These are phyloP conservation scores for Mollisia scopiformis DNA, from an alignment of 2,329 filamentous ascomycete genomes.

Conservation along the genomic window DNA sequence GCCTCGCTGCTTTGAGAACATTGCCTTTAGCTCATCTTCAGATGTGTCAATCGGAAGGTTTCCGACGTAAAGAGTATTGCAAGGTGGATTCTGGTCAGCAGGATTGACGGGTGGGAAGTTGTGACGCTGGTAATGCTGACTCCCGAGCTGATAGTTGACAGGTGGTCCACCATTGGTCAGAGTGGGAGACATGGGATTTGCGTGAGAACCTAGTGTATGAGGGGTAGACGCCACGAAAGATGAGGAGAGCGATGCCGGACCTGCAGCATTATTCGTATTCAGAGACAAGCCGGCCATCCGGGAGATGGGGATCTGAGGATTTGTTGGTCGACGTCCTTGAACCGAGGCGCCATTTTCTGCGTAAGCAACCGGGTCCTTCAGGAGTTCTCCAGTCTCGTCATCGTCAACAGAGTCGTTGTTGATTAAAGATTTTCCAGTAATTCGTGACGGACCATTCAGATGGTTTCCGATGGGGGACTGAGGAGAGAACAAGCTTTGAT, in stretches of 20 bases:
- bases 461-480: constrained; percentile 75
- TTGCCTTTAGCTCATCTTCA: constrained; percentile 90
- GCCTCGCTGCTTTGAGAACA: constrained; percentile 91
- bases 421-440: constrained; percentile 73
- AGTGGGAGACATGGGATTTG: constrained; percentile 58
- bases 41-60: constrained; percentile 91
- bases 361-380: constrained; percentile 73
- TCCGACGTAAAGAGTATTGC: constrained; percentile 98
- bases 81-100: constrained; percentile 94
- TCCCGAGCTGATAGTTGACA: constrained; percentile 58
- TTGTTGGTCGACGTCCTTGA: constrained; percentile 68
- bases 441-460: constrained; percentile 60
- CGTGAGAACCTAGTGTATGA: constrained; percentile 19
- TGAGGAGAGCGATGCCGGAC: constrained; percentile 25
- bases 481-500: constrained; percentile 70
- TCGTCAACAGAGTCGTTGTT: constrained; percentile 69
- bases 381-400: constrained; percentile 72
- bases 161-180: constrained; percentile 47
- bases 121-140: constrained; percentile 60
- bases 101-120: constrained; percentile 88
- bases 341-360: constrained; percentile 68
- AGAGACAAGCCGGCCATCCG: constrained; percentile 73
- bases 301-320: constrained; percentile 69
- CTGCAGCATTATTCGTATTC: constrained; percentile 61
- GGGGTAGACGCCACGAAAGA: constrained; percentile 27